A percentile compares a stretch with the other conserved stretches of the same genome.
Evolutionary conservation across 164 flowering plant genomes (phyloP).

Genomic region (Amborella trichopoda): DNA sequence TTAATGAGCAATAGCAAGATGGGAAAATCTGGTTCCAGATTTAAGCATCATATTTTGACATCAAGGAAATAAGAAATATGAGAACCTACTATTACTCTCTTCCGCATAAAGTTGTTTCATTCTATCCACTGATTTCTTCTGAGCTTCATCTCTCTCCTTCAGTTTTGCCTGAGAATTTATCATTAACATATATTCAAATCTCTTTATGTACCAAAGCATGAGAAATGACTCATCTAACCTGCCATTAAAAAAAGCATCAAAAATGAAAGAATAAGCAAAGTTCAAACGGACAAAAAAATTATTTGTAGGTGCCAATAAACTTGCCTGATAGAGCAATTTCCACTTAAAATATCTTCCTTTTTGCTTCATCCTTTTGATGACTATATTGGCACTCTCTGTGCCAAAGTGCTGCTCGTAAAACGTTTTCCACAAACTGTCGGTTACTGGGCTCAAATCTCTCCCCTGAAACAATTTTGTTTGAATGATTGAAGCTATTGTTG

Average conservation of each 20-base stretch:
- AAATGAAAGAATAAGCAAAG: no score
- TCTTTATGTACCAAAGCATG: no score
- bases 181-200: background rate
- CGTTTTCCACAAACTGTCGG: constrained; percentile 64
- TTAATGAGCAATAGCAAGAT: background rate
- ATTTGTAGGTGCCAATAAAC: no score
- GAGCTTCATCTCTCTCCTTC: constrained; percentile 39
- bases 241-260: no score
- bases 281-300: no score
- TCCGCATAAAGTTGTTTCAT: constrained; percentile 39
- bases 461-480: constrained; percentile 39
- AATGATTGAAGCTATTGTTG: no score
- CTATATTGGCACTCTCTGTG: constrained; percentile 15
- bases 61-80: background rate
- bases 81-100: constrained; percentile 52
- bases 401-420: constrained; percentile 57
- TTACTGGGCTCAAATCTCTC: constrained; percentile 68
- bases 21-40: background rate
- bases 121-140: constrained; percentile 32
- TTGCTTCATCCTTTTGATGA: constrained; percentile 39
- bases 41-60: background rate
- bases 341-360: constrained; percentile 39
- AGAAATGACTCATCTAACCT: no score
- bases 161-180: constrained; percentile 44
- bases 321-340: constrained; percentile 71